Percentiles rank a stretch among this genome's conserved stretches.
Evolutionary conservation across 306 rosid genomes (phyloP).

Genomic region (Alnus rubra): DNA sequence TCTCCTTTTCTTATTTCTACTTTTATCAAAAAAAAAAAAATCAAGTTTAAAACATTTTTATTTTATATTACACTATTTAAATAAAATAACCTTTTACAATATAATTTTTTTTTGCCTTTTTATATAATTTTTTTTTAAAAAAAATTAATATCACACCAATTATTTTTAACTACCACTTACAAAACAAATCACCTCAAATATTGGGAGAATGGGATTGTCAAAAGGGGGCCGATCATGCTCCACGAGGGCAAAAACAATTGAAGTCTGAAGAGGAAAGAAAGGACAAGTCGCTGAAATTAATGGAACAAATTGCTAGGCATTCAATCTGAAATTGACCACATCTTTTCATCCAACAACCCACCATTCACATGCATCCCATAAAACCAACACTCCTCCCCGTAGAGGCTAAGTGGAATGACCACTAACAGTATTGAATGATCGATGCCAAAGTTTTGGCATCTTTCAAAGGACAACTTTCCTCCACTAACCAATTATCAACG

Average conservation of each 20-base stretch:
- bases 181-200: no score
- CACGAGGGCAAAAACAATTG: not conserved
- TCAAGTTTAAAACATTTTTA: no score
- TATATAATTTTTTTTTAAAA: no score
- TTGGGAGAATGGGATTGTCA: no score
- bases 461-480: not conserved
- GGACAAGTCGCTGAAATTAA: not conserved
- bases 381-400: conserved; percentile 7
- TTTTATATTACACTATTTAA: no score
- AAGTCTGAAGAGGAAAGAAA: not conserved
- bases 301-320: not conserved
- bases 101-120: no score
- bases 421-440: not conserved
- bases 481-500: not conserved
- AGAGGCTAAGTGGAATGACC: conserved; percentile 37
- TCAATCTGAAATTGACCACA: not conserved
- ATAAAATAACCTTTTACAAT: no score
- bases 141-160: no score
- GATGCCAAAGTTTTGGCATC: not conserved
- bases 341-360: conserved; percentile 9
- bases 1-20: no score
- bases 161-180: no score
- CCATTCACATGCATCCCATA: not conserved
- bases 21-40: no score
- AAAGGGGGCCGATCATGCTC: not conserved